Evolutionary conservation across 805 yeast genomes (phyloP).

Genomic region (Teunomyces gatunensis): DNA sequence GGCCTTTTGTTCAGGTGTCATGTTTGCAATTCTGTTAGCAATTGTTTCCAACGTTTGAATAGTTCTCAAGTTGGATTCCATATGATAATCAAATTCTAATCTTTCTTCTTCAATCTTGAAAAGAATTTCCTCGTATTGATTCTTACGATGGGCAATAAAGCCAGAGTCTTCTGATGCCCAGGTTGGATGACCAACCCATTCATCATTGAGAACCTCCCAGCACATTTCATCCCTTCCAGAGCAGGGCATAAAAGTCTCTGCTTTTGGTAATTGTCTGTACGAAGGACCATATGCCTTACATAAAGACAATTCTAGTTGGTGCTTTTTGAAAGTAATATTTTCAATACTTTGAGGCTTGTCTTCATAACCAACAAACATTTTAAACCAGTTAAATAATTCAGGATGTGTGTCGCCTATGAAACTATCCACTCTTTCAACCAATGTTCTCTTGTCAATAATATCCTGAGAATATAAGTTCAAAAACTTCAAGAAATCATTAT

Average conservation of each 20-base stretch:
- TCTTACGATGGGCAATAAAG: constrained; percentile 96
- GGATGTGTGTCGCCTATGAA: constrained; percentile 74
- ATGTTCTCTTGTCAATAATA: constrained; percentile 75
- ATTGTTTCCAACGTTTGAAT: constrained; percentile 94
- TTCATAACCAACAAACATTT: constrained; percentile 83
- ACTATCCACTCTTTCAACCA: constrained; percentile 80
- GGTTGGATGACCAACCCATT: constrained; percentile 99
- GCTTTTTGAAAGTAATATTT: constrained; percentile 83
- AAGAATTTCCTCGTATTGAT: constrained; percentile 94
- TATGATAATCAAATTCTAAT: constrained; percentile 92
- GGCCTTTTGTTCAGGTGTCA: constrained; percentile 88
- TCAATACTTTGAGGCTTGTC: constrained; percentile 86
- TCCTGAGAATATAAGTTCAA: constrained; percentile 87
- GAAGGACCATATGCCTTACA: constrained; percentile 97
- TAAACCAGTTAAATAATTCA: constrained; percentile 88
- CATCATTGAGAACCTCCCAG: constrained; percentile 97
- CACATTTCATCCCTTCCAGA: constrained; percentile 99
- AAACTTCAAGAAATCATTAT: constrained; percentile 88
- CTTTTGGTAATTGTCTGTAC: constrained; percentile 86
- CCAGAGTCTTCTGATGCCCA: constrained; percentile 99
- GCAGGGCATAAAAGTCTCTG: constrained; percentile 95
- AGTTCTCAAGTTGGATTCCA: constrained; percentile 92
- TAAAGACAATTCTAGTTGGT: constrained; percentile 80
- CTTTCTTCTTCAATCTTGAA: constrained; percentile 98
- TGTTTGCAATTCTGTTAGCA: constrained; percentile 88